Base-by-base conservation (phyloP, 495 filamentous ascomycete species). In the Paragyromitra xinjiangensis region DNA sequence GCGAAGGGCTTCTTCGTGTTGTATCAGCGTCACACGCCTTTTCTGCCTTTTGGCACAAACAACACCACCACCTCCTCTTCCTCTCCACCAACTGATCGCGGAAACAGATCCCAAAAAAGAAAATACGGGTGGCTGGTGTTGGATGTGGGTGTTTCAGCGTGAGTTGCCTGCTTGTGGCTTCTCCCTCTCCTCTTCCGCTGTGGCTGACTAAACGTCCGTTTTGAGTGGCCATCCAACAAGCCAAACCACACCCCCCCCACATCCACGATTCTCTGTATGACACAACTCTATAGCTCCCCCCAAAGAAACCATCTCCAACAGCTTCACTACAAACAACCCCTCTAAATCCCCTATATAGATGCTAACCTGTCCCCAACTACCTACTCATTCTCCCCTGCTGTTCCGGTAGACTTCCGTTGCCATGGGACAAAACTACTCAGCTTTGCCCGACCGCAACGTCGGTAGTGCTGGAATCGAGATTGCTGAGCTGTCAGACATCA, bases 401-500 rank as follows among this genome's bases (percentile, higher is more conserved):
- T 77, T 77, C 69, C 74, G 74, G 74, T 77, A 77, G 69, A 66
- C 40, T 66, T 37, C 51, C 69, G 22, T 59, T 34, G 14, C 34
- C 51, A 99, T 99, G 96, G 96, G 96, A 71, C 96, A 99, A 87
- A 94, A 92, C 81, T 98, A 97, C 85, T 98, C 96, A 77, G 92
- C 94, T 72, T 91, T 96, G 71, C 63, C 78, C 39, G 81, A 83
- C 56, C 79, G 81, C 63, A 94, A 94, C 44, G 92, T 93, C 70
- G 95, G 94, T 83, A 90, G 93, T 67, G 94, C 94, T 62, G 92
- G 92, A 76, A 97, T 98, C 84, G 95, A 98, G 84, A 90, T 96
- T 22, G 91, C 94, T 48, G 96, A 98, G 87, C 89, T 98, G 50
- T 88, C 91, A 51, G 94, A 98, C 81, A 84, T 98, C 76, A 87